Conservation (phyloP, 345 rosid species). For the Corchorus olitorius region DNA sequence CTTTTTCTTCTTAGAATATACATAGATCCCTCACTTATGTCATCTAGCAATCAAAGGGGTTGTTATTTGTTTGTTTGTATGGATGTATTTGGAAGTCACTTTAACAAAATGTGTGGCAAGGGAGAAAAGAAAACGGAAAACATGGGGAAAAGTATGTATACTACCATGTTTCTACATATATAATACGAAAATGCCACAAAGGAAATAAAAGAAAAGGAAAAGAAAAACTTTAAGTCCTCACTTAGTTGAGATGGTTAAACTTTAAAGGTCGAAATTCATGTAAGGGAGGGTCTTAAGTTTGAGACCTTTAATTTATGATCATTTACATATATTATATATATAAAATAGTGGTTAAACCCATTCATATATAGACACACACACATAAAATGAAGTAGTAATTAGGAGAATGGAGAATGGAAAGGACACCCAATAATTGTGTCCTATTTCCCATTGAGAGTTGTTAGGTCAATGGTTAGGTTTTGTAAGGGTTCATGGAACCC, state of each 20-base stretch:
- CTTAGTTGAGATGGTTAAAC: no score
- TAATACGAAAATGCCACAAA: no score
- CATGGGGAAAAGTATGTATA: neutral
- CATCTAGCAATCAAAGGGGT: neutral
- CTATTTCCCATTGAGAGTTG: neutral
- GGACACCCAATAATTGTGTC: neutral
- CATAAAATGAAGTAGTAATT: no score
- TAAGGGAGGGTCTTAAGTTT: no score
- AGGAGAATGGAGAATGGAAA: neutral
- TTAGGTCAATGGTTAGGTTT: constrained; percentile 4
- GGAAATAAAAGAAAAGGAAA: neutral
- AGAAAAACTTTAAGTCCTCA: no score
- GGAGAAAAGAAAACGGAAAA: neutral
- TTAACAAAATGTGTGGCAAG: neutral
- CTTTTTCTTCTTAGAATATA: neutral
- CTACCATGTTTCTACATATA: no score
- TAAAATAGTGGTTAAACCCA: no score
- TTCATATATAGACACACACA: no score
- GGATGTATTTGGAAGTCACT: neutral
- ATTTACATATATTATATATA: no score
- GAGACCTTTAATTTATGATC: no score
- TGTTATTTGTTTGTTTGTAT: neutral
- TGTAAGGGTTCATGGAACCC: neutral
- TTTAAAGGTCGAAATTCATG: no score
- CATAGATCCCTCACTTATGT: no score